phyloP scores from a whole-genome alignment of 192 early-diverging fungal genomes.

The Phlyctochytrium bullatum region DNA sequence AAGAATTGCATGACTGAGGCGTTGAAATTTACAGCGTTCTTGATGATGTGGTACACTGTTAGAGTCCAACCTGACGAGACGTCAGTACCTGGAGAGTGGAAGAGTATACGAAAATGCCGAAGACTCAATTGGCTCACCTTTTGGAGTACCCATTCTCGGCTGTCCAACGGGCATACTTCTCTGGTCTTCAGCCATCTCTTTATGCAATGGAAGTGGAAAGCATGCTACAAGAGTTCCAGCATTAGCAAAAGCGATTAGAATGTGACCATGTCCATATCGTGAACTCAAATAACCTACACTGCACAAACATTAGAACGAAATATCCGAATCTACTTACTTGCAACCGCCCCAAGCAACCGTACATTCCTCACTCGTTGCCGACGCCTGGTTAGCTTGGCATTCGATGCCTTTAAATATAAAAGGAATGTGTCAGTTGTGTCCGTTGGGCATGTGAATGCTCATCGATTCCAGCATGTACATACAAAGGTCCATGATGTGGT shows the following conservation, averaged over 20 bases:
- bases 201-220: slow-evolving; percentile 99
- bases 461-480: slow-evolving; percentile 2
- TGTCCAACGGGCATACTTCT: slow-evolving; percentile 96
- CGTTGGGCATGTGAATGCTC: background rate
- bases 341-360: slow-evolving; percentile 96
- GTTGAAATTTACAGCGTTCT: too few species aligned
- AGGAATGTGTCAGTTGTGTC: background rate
- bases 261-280: too few species aligned
- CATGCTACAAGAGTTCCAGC: slow-evolving; percentile 62
- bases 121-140: too few species aligned
- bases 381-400: slow-evolving; percentile 96
- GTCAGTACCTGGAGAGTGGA: too few species aligned
- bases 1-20: too few species aligned
- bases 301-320: too few species aligned
- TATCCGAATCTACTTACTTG: slow-evolving; percentile 80
- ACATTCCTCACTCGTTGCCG: slow-evolving; percentile 89
- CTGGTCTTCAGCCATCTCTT: slow-evolving; percentile 96
- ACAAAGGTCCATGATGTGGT: slow-evolving; percentile 99
- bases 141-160: slow-evolving; percentile 97
- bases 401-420: slow-evolving; percentile 67
- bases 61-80: too few species aligned
- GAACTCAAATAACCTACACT: too few species aligned
- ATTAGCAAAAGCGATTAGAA: background rate
- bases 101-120: too few species aligned
- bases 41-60: too few species aligned